Percentiles rank a stretch among this genome's conserved stretches.
Evolutionary conservation across 768 basidiomycete genomes (phyloP).

Genomic region (Phlebiopsis gigantea): DNA sequence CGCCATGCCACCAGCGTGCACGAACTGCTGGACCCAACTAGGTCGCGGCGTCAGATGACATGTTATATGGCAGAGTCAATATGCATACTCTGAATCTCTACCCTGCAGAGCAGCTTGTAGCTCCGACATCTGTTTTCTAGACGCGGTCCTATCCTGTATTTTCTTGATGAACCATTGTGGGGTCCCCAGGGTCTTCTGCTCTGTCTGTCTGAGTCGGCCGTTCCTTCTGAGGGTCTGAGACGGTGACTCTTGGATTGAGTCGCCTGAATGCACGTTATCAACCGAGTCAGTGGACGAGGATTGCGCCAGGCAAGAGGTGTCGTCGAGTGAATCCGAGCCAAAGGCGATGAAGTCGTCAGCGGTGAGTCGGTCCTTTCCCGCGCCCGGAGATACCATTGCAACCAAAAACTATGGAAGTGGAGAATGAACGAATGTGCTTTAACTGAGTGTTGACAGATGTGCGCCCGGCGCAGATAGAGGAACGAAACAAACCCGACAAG

Average conservation of each 20-base stretch:
- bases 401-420: too few species aligned
- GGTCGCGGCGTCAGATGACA: neutral
- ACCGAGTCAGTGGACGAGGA: neutral
- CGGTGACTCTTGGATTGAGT: neutral
- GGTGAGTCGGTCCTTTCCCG: neutral
- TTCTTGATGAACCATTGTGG: conserved; percentile 94
- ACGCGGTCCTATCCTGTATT: conserved; percentile 83
- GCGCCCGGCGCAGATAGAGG: too few species aligned
- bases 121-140: conserved; percentile 70
- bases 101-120: conserved; percentile 75
- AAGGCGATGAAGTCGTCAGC: conserved; percentile 3
- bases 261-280: neutral
- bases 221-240: neutral
- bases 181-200: conserved; percentile 42
- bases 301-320: neutral
- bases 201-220: neutral
- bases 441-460: too few species aligned
- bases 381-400: neutral
- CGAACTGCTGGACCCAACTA: conserved; percentile 80
- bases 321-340: neutral
- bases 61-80: neutral
- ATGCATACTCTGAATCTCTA: conserved; percentile 65
- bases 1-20: conserved; percentile 70
- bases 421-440: too few species aligned
- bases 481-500: too few species aligned